Conservation (phyloP, 2,329 filamentous ascomycete species). For the Paraphoma sp. region DNA sequence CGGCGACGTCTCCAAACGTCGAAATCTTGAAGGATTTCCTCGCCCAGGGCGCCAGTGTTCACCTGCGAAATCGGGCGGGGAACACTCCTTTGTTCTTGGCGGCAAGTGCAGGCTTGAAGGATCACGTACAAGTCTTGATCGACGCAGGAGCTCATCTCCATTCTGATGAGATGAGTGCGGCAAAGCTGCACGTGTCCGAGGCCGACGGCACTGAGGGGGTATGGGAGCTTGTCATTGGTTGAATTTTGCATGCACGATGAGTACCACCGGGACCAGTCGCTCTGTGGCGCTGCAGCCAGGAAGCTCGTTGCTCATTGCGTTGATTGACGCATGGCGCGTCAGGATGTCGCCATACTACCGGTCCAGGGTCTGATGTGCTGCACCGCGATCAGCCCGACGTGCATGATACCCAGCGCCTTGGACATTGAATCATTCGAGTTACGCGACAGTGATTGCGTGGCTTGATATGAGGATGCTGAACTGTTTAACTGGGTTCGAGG, state of each 20-base stretch:
- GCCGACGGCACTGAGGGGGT: slow-evolving; percentile 39
- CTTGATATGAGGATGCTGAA: slow-evolving; percentile 20
- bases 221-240: slow-evolving; percentile 45
- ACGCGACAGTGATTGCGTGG: slow-evolving; percentile 26
- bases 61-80: slow-evolving; percentile 64
- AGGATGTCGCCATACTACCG: slow-evolving; percentile 34
- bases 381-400: slow-evolving; percentile 26
- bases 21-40: slow-evolving; percentile 64
- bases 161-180: slow-evolving; percentile 61
- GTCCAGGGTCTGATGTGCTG: slow-evolving; percentile 35
- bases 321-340: slow-evolving; percentile 26
- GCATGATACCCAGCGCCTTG: slow-evolving; percentile 15
- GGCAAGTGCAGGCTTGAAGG: slow-evolving; percentile 61
- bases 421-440: slow-evolving; percentile 25
- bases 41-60: slow-evolving; percentile 63
- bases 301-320: slow-evolving; percentile 11
- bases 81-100: slow-evolving; percentile 67
- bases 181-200: slow-evolving; percentile 53
- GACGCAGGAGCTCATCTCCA: slow-evolving; percentile 67
- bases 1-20: slow-evolving; percentile 62
- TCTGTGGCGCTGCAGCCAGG: slow-evolving; percentile 26
- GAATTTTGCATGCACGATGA: slow-evolving; percentile 19
- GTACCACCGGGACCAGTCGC: slow-evolving; percentile 29
- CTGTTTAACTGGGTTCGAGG: background rate
- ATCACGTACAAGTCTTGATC: slow-evolving; percentile 62